Evolutionary conservation across 1,139 yeast species (phyloP).

Genomic region (Saccharomycopsis phalli): DNA sequence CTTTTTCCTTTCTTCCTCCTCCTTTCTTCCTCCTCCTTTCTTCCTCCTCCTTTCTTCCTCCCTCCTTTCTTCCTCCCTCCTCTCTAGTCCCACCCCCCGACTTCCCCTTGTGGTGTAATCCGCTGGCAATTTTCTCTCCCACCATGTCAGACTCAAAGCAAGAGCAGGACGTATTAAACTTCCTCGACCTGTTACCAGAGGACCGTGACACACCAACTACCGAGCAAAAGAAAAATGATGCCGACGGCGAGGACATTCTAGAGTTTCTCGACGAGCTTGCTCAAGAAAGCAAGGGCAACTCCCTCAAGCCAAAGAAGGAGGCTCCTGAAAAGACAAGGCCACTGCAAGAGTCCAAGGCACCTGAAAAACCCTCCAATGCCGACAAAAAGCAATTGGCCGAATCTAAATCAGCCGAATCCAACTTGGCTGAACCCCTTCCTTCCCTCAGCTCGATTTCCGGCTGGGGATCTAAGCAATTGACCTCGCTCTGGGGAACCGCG

Average conservation of each 20-base stretch:
- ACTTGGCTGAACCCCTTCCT: conserved; percentile 50
- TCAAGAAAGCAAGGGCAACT: conserved; percentile 26
- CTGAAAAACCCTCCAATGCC: conserved; percentile 18
- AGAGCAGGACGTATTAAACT: conserved; percentile 80
- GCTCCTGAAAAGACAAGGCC: conserved; percentile 18
- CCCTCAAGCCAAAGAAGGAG: conserved; percentile 16
- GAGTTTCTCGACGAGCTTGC: conserved; percentile 83
- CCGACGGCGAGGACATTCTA: conserved; percentile 54
- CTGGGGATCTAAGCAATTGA: conserved; percentile 81
- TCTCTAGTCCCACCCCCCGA: too few relatives aligned
- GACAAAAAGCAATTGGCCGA: conserved; percentile 20
- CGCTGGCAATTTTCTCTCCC: too few relatives aligned
- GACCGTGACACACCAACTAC: conserved; percentile 32
- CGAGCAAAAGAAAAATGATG: conserved; percentile 19
- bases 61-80: too few relatives aligned
- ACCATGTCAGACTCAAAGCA: too few relatives aligned
- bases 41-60: too few relatives aligned
- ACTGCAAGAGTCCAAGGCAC: too few relatives aligned
- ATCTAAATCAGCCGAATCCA: conserved; percentile 21
- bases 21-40: too few relatives aligned
- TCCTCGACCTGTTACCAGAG: conserved; percentile 81
- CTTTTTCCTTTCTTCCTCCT: too few relatives aligned
- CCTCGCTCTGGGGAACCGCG: conserved; percentile 56
- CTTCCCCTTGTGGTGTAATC: too few relatives aligned
- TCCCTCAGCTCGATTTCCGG: conserved; percentile 58